Evolutionary conservation across 768 basidiomycete species (phyloP).

Genomic region (Macrocybe gigantea): DNA sequence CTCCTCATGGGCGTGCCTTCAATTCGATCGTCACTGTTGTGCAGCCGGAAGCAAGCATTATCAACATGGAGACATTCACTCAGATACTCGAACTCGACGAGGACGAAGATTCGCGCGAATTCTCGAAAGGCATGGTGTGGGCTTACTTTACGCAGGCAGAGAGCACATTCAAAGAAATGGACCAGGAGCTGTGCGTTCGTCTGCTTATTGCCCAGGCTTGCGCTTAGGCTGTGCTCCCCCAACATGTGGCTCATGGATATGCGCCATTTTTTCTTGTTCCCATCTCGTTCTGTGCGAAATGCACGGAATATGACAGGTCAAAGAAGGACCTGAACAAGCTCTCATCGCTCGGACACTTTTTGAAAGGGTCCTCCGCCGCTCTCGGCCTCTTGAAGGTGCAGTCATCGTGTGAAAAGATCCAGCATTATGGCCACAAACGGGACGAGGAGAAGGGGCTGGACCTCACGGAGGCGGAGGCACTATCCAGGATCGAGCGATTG

Average conservation of each 20-base stretch:
- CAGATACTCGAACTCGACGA: constrained; percentile 94
- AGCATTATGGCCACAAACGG: constrained; percentile 71
- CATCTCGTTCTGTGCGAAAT: background rate
- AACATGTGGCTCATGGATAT: background rate
- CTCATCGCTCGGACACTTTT: constrained; percentile 81
- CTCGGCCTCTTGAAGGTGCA: constrained; percentile 82
- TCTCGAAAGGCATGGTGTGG: constrained; percentile 71
- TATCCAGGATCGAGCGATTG: constrained; percentile 50
- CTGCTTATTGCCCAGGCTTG: too few relatives aligned
- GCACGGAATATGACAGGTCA: constrained; percentile 27
- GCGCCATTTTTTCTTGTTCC: background rate
- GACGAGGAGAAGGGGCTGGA: constrained; percentile 47
- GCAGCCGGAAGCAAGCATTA: constrained; percentile 24
- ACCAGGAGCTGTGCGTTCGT: constrained; percentile 65
- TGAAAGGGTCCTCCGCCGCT: constrained; percentile 96
- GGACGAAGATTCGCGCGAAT: constrained; percentile 60
- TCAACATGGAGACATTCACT: constrained; percentile 76
- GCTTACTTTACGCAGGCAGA: constrained; percentile 81
- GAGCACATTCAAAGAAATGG: constrained; percentile 74
- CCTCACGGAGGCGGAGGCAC: constrained; percentile 43
- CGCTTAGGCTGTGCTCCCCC: background rate
- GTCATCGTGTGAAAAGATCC: constrained; percentile 83
- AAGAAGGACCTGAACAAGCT: constrained; percentile 59
- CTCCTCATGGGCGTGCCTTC: too few relatives aligned
- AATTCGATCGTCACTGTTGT: too few relatives aligned